Evolutionary conservation across 805 yeast genomes (phyloP).

Genomic region (Yarrowia porcina): DNA sequence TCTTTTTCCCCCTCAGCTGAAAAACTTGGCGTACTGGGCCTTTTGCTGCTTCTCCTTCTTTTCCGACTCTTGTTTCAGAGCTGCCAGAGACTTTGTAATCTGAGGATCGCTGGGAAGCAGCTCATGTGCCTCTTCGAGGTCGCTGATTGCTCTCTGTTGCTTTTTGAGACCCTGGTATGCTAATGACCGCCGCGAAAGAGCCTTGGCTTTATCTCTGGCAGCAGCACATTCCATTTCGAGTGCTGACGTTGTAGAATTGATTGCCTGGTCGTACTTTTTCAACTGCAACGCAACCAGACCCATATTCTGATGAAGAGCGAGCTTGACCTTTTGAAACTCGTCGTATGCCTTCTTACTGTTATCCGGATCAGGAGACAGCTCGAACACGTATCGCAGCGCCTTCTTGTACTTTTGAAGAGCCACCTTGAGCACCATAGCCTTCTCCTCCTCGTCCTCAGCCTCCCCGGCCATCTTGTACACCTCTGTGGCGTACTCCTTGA

Average conservation of each 20-base stretch:
- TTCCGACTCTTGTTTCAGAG: slow-evolving; percentile 52
- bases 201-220: slow-evolving; percentile 74
- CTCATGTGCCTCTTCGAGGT: slow-evolving; percentile 61
- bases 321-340: slow-evolving; percentile 53
- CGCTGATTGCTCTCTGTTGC: slow-evolving; percentile 64
- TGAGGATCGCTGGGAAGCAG: slow-evolving; percentile 71
- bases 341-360: slow-evolving; percentile 45
- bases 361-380: slow-evolving; percentile 61
- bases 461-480: slow-evolving; percentile 1
- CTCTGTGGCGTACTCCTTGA: slow-evolving; percentile 13
- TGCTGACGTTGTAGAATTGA: slow-evolving; percentile 63
- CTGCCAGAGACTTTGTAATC: slow-evolving; percentile 59
- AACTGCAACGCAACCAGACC: slow-evolving; percentile 70
- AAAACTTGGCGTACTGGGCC: slow-evolving; percentile 44
- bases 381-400: slow-evolving; percentile 65
- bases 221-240: slow-evolving; percentile 57
- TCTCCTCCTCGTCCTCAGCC: background rate
- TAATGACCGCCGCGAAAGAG: slow-evolving; percentile 78
- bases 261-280: slow-evolving; percentile 51
- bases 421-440: background rate
- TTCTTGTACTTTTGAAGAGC: slow-evolving; percentile 71
- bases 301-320: slow-evolving; percentile 66
- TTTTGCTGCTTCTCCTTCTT: slow-evolving; percentile 48
- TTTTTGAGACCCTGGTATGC: slow-evolving; percentile 64
- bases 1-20: slow-evolving; percentile 28